Percentiles rank a stretch among this genome's conserved stretches.
Conservation (phyloP, 148 eudicot genomes). For the Rhododendron ovatum region DNA sequence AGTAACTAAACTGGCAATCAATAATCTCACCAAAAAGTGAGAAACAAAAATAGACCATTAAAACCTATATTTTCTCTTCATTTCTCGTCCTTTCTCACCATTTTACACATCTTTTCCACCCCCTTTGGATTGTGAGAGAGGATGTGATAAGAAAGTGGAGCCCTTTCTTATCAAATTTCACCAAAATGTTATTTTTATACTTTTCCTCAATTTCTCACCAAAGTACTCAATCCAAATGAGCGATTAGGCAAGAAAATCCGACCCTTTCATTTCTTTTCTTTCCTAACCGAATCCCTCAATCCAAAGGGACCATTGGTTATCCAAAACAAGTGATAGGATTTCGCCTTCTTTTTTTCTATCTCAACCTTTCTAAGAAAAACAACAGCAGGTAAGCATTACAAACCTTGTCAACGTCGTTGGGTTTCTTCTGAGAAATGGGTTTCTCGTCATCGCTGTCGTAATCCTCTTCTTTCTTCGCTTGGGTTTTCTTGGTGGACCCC, state of each 20-base stretch:
- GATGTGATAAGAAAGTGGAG: neutral
- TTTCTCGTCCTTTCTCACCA: neutral
- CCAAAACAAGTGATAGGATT: neutral
- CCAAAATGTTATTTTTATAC: too few relatives aligned
- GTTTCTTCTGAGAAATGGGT: conserved; percentile 20
- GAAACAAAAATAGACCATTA: neutral
- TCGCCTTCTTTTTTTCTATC: neutral
- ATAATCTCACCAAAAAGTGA: neutral
- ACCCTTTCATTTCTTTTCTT: neutral
- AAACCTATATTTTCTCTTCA: neutral
- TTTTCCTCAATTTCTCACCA: neutral
- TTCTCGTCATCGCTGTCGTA: conserved; percentile 14
- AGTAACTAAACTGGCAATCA: neutral
- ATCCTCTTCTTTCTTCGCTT: conserved; percentile 26
- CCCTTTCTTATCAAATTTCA: neutral
- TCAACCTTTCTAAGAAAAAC: neutral
- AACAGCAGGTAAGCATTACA: neutral
- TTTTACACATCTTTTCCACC: neutral
- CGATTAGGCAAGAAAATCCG: neutral
- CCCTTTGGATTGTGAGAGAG: neutral
- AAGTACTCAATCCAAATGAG: neutral
- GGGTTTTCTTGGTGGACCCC: conserved; percentile 14
- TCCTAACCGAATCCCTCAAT: neutral
- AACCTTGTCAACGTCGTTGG: conserved; percentile 31
- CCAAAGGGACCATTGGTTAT: neutral